Conservation (phyloP, 106 monocot species). For the Acorus gramineus region DNA sequence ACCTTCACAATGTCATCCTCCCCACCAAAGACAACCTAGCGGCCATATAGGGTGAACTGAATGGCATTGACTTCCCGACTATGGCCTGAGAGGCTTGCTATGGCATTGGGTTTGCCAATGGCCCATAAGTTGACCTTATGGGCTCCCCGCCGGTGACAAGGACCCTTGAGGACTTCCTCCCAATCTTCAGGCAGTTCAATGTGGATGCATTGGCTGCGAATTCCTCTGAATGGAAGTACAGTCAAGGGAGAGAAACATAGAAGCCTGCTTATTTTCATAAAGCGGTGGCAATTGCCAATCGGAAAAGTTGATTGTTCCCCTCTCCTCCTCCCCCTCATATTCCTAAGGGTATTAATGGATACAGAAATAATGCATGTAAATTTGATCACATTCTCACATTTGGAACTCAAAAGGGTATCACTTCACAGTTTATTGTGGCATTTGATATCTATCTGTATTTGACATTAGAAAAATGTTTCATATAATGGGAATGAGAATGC, state of each 20-base stretch:
- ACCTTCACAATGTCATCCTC: conserved; percentile 89
- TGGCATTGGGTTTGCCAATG: conserved; percentile 94
- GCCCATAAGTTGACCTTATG: conserved; percentile 98
- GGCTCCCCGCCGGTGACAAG: conserved; percentile 94
- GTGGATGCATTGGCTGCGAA: conserved; percentile 93
- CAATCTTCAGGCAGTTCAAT: conserved; percentile 96
- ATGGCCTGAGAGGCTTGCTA: conserved; percentile 86
- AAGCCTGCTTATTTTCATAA: conserved; percentile 3
- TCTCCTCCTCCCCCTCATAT: too few species aligned
- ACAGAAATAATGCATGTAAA: too few species aligned
- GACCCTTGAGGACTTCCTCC: conserved; percentile 82
- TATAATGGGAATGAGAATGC: too few species aligned
- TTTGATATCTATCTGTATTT: too few species aligned
- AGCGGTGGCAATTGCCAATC: background rate
- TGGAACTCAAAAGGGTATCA: too few species aligned
- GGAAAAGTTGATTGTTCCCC: too few species aligned
- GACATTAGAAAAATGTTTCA: too few species aligned
- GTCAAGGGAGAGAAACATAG: conserved; percentile 32
- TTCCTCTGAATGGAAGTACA: conserved; percentile 49
- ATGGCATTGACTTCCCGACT: conserved; percentile 83
- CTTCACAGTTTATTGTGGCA: too few species aligned
- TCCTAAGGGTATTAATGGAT: too few species aligned
- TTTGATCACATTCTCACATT: too few species aligned
- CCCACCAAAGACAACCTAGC: conserved; percentile 96
- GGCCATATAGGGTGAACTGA: conserved; percentile 91